These are phyloP conservation scores for Aspergillus hortae DNA, from an alignment of 2,329 filamentous ascomycete genomes.

Conservation along the genomic window DNA sequence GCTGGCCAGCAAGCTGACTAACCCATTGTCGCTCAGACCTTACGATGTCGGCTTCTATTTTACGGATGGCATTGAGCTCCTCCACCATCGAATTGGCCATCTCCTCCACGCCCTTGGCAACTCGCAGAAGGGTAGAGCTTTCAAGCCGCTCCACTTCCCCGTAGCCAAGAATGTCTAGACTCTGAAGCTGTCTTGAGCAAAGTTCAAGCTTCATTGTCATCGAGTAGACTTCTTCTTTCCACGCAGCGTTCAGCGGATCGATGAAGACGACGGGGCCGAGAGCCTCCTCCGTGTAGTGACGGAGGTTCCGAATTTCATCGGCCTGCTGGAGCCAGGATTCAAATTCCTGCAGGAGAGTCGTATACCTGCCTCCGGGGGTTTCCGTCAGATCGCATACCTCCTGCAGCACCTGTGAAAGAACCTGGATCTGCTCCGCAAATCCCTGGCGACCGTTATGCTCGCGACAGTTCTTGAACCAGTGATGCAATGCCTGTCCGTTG, in stretches of 20 bases:
- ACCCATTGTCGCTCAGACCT: slow-evolving; percentile 32
- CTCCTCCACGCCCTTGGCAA: slow-evolving; percentile 25
- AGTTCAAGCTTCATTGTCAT: slow-evolving; percentile 33
- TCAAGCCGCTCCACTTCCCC: slow-evolving; percentile 18
- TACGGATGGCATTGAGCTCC: slow-evolving; percentile 33
- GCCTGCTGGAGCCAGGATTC: slow-evolving; percentile 35
- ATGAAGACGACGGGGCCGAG: slow-evolving; percentile 26
- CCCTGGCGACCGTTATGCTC: slow-evolving; percentile 24
- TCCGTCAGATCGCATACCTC: slow-evolving; percentile 34
- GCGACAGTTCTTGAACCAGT: slow-evolving; percentile 31
- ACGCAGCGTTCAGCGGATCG: slow-evolving; percentile 29
- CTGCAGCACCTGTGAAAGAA: slow-evolving; percentile 37
- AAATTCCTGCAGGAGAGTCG: slow-evolving; percentile 27
- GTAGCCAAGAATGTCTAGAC: slow-evolving; percentile 33
- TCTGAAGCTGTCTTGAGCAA: slow-evolving; percentile 32
- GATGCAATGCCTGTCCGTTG: slow-evolving; percentile 33
- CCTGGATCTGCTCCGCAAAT: slow-evolving; percentile 36
- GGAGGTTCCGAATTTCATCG: slow-evolving; percentile 21
- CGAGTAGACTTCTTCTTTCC: slow-evolving; percentile 31
- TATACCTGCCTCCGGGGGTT: slow-evolving; percentile 26
- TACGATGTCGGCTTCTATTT: slow-evolving; percentile 34
- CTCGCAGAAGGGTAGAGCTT: slow-evolving; percentile 31
- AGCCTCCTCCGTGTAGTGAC: slow-evolving; percentile 9
- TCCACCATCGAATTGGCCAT: slow-evolving; percentile 34
- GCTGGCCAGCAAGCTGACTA: slow-evolving; percentile 24